Evolutionary conservation across 208 protist species (phyloP), one percentile per base, ranked within the genome.

Genomic region (Lotmaria passim): DNA sequence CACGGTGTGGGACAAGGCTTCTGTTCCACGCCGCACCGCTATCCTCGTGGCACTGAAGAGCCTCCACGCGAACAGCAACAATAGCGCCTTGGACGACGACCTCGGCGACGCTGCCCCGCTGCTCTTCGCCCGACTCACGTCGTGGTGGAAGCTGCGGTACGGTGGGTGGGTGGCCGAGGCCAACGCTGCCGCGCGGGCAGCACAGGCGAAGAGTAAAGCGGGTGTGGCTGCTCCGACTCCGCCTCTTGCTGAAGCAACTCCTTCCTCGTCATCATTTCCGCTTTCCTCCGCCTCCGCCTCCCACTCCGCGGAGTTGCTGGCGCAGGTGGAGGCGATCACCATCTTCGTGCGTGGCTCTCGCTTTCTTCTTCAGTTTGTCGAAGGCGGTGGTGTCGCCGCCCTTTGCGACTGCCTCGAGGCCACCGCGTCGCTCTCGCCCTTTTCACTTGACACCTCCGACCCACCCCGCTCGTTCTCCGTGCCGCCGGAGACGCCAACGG

Each of bases 131-230:
- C 87, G 90, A 10, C 61, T 97, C 28, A 95, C 90, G 0, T 83
- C 92, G 19, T 95, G 89, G 86, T 81, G 94, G 61, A 81, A 82
- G 43, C 68, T 97, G 44, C 90, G 81, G 30, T 97, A 91, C 68
- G 79, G 75, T 26, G 26, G 58, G 21, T 69, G 80, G 57, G 31
- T 43, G 28, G 34, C 46, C 0, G 65, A 70, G n/a, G 21, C 36
- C 23, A 17, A 21, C 15, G 57, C 52, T 8, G 39, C 52, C 24
- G 24, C 10, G 30, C 23, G 33, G 6, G 36, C 52, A 21, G 50
- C 31, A 3, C 26, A 44, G 21, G 43, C 38, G 7, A 46, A 19
- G 10, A 46, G 7, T 17, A 46, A 19, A 3, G 28, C 2, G 3
- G 23, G 24, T 8, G 30, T 60, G 38, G 30, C 51, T n/a, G 34